These are phyloP conservation scores for Bruguiera gymnorhiza DNA, from an alignment of 345 rosid species.

Conservation along the genomic window DNA sequence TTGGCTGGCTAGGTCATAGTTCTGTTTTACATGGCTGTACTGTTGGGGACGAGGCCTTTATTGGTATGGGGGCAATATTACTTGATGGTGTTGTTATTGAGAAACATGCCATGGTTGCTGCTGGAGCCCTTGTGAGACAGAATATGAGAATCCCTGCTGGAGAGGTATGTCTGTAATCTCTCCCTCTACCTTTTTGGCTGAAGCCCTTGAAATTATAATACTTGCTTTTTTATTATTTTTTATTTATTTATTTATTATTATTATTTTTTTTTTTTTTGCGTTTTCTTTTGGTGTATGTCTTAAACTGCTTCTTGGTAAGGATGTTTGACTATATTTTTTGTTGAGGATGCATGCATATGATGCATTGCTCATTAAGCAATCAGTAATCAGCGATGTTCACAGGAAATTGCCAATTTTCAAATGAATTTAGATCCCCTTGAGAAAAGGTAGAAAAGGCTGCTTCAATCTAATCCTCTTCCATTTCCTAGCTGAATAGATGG, in stretches of 20 bases:
- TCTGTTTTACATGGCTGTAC: slow-evolving; percentile 96
- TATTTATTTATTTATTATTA: too few relatives aligned
- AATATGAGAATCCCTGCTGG: slow-evolving; percentile 79
- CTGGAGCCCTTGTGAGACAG: slow-evolving; percentile 95
- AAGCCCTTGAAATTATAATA: not conserved
- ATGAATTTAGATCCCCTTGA: not conserved
- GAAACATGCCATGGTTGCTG: slow-evolving; percentile 90
- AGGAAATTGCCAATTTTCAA: not conserved
- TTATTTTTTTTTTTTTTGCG: too few relatives aligned
- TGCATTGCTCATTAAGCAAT: not conserved
- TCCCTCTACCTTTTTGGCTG: not conserved
- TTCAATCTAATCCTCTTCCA: not conserved
- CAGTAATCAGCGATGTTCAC: not conserved
- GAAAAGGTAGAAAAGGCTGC: not conserved
- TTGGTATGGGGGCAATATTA: slow-evolving; percentile 90
- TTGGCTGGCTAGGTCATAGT: slow-evolving; percentile 69
- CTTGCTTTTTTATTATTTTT: not conserved
- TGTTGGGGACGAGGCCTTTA: slow-evolving; percentile 85
- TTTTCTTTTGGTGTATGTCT: not conserved
- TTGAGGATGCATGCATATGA: not conserved
- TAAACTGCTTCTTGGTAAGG: not conserved
- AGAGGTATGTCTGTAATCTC: slow-evolving; percentile 51
- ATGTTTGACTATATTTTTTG: not conserved
- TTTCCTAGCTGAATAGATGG: not conserved
- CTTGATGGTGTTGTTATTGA: slow-evolving; percentile 90